Base-by-base conservation (phyloP, 805 yeast species). In the Scheffersomyces ergatensis region DNA sequence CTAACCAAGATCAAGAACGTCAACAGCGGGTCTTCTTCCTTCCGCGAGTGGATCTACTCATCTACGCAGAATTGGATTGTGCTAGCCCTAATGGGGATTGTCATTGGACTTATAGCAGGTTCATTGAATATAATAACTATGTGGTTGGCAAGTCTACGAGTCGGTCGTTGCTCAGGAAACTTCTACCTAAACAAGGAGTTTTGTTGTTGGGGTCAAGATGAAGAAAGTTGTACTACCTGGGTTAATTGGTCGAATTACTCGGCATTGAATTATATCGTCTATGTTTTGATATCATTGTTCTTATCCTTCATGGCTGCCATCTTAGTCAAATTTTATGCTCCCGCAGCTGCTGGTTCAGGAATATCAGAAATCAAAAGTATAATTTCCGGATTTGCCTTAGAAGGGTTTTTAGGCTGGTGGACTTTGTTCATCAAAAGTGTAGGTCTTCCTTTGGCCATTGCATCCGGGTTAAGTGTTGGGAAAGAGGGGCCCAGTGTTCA, bases 401-500 rank as follows among this genome's bases (percentile, higher is more conserved):
- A 80, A 19, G 89, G 85, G 3, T 93, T 92, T 53, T 71, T 93
- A 39, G 85, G 83, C 20, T 73, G 82, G 63, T 68, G 75, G 57
- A 89, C 97, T 0, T 66, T 92, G 18, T 48, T 78, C 1, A 80
- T 92, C 39, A 93, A 93, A 50, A 76, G 89, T 37, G 57, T 89
- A 8, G 87, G 95, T 0, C 65, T 93, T 33, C 99, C 99, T 0
- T 67, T 93, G 44, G 88, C 96, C 0, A 93, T 93, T 53, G 90
- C 96, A 0, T 83, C 97, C 1, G 99, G 99, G 0, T 63, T 93
- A 29, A 85, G 92, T 50, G 85, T 93, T 5, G 99, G 99, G 17
- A 93, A 93, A 63, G 99, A 93, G 58, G 99, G 99, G 0, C 99
- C 99, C 2, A 82, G 92, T 52, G 99, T 93, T 11, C 99, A 93